phyloP scores from a whole-genome alignment of 495 filamentous ascomycete genomes.

The Hapsidospora chrysogenum region DNA sequence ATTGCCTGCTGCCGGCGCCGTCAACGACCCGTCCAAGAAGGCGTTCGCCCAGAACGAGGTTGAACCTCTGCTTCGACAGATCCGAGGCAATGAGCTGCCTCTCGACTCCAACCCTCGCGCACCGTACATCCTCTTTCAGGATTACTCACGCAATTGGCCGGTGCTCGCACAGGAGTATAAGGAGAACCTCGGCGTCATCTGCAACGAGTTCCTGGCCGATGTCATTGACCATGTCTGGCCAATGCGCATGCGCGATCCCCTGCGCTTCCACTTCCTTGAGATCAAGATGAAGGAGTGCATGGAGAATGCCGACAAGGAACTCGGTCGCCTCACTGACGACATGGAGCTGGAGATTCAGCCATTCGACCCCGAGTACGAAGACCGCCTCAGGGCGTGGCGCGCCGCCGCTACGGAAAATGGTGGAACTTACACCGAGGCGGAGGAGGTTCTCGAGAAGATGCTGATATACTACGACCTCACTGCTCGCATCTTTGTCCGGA shows the following conservation, averaged over 20 bases:
- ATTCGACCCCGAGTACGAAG: conserved; percentile 23
- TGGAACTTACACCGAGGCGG: conserved; percentile 14
- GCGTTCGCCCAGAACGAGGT: conserved; percentile 20
- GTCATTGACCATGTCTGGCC: conserved; percentile 25
- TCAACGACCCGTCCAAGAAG: conserved; percentile 8
- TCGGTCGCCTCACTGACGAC: conserved; percentile 17
- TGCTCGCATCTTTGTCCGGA: conserved; percentile 19
- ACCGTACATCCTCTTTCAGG: conserved; percentile 25
- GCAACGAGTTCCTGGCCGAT: conserved; percentile 24
- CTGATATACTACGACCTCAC: conserved; percentile 24
- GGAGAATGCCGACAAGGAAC: conserved; percentile 19
- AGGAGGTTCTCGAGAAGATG: conserved; percentile 27
- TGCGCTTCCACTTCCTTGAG: conserved; percentile 19
- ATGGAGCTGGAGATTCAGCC: conserved; percentile 22
- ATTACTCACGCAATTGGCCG: conserved; percentile 21
- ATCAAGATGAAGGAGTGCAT: conserved; percentile 17
- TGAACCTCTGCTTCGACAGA: conserved; percentile 16
- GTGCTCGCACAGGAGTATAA: conserved; percentile 23
- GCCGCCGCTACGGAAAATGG: conserved; percentile 9
- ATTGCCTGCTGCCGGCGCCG: background rate
- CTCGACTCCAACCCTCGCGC: conserved; percentile 21
- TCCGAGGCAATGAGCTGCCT: conserved; percentile 23
- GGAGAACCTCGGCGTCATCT: conserved; percentile 23
- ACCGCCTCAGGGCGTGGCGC: conserved; percentile 17
- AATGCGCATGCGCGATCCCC: conserved; percentile 19